Percentiles rank a stretch among this genome's conserved stretches.
These are phyloP conservation scores for Cercospora sp. DNA, from an alignment of 2,329 filamentous ascomycete genomes.

Conservation along the genomic window DNA sequence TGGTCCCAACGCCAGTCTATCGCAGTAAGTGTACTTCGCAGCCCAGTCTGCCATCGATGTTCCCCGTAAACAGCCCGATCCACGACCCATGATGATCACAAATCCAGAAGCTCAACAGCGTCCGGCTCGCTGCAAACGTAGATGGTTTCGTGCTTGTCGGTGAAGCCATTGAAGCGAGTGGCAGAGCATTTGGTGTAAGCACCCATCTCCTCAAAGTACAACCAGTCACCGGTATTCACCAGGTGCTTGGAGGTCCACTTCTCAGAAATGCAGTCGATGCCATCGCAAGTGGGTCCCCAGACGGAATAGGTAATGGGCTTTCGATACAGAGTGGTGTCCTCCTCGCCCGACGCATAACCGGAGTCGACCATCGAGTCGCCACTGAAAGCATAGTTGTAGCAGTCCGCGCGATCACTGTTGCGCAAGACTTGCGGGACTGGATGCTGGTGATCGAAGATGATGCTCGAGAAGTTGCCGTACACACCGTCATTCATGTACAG, in stretches of 20 bases:
- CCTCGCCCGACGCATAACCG: conserved; percentile 37
- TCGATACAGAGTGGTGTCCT: conserved; percentile 46
- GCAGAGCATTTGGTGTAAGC: conserved; percentile 98
- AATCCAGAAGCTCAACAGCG: conserved; percentile 47
- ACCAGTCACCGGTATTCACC: conserved; percentile 91
- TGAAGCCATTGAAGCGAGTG: conserved; percentile 96
- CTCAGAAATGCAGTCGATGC: conserved; percentile 90
- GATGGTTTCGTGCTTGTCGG: conserved; percentile 85
- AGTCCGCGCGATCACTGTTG: conserved; percentile 30
- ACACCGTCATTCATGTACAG: conserved; percentile 96
- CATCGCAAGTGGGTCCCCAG: conserved; percentile 97
- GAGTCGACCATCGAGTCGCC: conserved; percentile 36
- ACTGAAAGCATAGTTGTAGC: conserved; percentile 35
- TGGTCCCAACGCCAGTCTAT: neutral
- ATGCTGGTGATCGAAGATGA: conserved; percentile 98
- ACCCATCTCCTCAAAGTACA: conserved; percentile 99
- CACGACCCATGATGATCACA: neutral
- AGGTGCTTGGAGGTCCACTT: conserved; percentile 74
- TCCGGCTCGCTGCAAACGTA: conserved; percentile 94
- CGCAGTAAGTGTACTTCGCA: neutral
- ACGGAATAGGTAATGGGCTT: conserved; percentile 77
- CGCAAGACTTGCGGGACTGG: conserved; percentile 76
- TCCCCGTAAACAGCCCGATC: neutral
- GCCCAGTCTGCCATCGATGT: neutral
- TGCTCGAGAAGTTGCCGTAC: conserved; percentile 98